Evolutionary conservation across 1,284 basidiomycete genomes (phyloP).

Genomic region (Lentinula novae-zelandiae): DNA sequence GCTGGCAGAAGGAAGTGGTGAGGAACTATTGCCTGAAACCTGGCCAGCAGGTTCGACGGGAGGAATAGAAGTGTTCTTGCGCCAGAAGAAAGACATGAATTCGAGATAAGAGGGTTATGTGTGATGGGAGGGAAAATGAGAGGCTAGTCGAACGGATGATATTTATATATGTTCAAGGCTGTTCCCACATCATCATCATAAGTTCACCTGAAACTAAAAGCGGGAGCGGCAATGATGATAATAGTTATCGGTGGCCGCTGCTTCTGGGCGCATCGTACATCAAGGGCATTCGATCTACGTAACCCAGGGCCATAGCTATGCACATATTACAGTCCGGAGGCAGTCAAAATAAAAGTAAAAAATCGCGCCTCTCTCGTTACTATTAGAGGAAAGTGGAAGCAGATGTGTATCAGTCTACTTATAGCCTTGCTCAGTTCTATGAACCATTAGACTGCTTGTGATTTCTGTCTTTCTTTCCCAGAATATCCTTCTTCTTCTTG

Average conservation of each 20-base stretch:
- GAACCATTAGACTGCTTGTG: constrained; percentile 18
- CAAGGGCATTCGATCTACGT: too few relatives aligned
- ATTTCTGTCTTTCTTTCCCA: constrained; percentile 26
- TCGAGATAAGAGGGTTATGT: not conserved
- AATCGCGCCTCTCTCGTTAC: too few relatives aligned
- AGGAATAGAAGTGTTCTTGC: constrained; percentile 1
- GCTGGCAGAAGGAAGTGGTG: not conserved
- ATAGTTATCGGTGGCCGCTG: not conserved
- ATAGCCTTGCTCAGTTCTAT: too few relatives aligned
- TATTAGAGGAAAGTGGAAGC: not conserved
- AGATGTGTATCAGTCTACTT: constrained; percentile 6
- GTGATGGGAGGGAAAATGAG: not conserved
- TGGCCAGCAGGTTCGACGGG: constrained; percentile 8
- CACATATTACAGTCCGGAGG: too few relatives aligned
- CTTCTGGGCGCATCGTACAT: too few relatives aligned
- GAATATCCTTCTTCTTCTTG: constrained; percentile 48
- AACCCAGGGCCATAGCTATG: too few relatives aligned
- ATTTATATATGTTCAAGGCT: not conserved
- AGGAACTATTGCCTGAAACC: not conserved
- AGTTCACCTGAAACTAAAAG: not conserved
- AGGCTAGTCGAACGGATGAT: not conserved
- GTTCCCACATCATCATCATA: not conserved
- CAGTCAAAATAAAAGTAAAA: too few relatives aligned
- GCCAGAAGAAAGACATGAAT: constrained; percentile 3
- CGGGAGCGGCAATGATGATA: not conserved